A percentile compares a stretch with the other conserved stretches of the same genome.
Conservation (phyloP, 495 filamentous ascomycete species). For the Emericellopsis terricola region DNA sequence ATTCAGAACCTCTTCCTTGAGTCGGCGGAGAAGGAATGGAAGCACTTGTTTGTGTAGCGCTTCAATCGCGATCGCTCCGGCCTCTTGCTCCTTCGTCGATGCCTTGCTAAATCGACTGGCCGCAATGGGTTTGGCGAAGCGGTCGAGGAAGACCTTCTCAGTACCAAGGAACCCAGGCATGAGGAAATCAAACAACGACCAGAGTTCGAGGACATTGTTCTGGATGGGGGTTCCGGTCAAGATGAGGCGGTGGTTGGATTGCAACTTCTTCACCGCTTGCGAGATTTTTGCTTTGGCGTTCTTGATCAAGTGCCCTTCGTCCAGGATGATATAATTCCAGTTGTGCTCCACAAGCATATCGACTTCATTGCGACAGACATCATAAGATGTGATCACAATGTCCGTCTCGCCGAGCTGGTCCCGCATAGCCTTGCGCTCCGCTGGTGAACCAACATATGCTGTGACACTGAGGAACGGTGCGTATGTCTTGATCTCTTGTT, state of each 20-base stretch:
- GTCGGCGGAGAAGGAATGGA: constrained; percentile 84
- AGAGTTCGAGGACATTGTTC: constrained; percentile 90
- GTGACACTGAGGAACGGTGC: constrained; percentile 82
- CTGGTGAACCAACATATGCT: constrained; percentile 76
- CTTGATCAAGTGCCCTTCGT: constrained; percentile 97
- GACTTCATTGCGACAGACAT: constrained; percentile 87
- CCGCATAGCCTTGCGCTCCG: constrained; percentile 53
- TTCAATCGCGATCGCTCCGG: constrained; percentile 87
- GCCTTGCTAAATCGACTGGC: constrained; percentile 89
- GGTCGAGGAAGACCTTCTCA: constrained; percentile 93
- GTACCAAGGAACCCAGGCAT: constrained; percentile 99
- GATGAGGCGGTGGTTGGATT: constrained; percentile 87
- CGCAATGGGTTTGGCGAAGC: constrained; percentile 94
- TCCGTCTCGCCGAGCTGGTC: constrained; percentile 55
- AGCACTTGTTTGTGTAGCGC: constrained; percentile 95
- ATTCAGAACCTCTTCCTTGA: constrained; percentile 95
- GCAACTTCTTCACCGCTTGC: constrained; percentile 68
- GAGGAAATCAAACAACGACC: constrained; percentile 95
- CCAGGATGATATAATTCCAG: constrained; percentile 96
- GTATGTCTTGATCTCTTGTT: constrained; percentile 88
- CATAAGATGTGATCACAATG: constrained; percentile 92
- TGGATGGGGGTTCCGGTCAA: constrained; percentile 96
- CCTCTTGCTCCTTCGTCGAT: constrained; percentile 96
- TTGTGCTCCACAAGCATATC: constrained; percentile 64
- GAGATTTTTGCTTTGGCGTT: constrained; percentile 92